These are phyloP conservation scores for Scheffersomyces illinoinensis DNA, from an alignment of 1,139 yeast species.

Conservation along the genomic window DNA sequence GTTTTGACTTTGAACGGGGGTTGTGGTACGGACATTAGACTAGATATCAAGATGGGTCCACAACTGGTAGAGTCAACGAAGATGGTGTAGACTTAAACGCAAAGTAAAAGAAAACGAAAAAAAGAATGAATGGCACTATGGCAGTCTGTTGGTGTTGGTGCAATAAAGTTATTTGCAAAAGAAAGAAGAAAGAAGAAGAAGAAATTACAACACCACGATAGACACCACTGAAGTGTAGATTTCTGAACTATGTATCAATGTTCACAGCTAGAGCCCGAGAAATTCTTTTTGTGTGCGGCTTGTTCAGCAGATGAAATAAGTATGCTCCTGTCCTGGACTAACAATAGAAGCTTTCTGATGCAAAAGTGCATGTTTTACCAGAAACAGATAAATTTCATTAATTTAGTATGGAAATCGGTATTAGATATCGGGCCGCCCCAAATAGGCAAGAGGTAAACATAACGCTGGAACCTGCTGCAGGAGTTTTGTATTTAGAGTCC, in stretches of 20 bases:
- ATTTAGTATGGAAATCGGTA: background rate
- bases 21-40: conserved; percentile 20
- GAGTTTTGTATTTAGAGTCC: background rate
- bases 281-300: background rate
- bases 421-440: background rate
- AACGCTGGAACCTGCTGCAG: background rate
- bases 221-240: background rate
- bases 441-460: background rate
- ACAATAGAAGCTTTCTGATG: background rate
- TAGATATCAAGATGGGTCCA: background rate
- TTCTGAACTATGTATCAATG: background rate
- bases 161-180: background rate
- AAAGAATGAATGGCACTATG: background rate
- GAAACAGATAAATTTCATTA: background rate
- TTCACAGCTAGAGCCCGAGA: background rate
- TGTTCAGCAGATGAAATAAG: background rate
- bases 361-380: background rate
- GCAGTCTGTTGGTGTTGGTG: background rate
- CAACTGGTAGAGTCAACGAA: background rate
- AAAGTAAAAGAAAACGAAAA: background rate
- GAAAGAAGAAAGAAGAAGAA: background rate
- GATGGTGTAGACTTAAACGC: background rate
- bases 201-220: background rate
- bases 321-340: background rate
- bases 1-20: conserved; percentile 78